Evolutionary conservation across 306 rosid species (phyloP).

Genomic region (Quercus berberidifolia): DNA sequence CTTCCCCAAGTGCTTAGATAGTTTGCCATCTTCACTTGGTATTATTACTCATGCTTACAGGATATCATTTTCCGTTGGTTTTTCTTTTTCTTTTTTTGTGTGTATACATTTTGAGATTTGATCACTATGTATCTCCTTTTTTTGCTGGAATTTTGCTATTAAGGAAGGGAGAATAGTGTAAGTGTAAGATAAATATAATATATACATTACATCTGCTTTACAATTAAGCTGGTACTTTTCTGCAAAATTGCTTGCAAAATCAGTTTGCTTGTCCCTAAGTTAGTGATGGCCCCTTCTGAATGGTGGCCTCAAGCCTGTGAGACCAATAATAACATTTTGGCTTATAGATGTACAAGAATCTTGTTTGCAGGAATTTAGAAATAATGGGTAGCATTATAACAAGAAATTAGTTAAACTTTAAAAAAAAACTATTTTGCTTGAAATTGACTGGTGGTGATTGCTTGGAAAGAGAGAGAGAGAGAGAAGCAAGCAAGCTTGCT

Average conservation of each 20-base stretch:
- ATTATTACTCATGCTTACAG: constrained; percentile 8
- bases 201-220: too few relatives aligned
- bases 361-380: background rate
- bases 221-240: too few relatives aligned
- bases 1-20: constrained; percentile 4
- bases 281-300: background rate
- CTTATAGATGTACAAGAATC: background rate
- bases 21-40: background rate
- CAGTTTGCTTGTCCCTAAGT: too few relatives aligned
- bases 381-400: background rate
- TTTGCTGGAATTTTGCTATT: background rate
- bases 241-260: too few relatives aligned
- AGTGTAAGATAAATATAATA: background rate
- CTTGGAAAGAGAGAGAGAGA: too few relatives aligned
- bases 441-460: background rate
- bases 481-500: too few relatives aligned
- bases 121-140: background rate
- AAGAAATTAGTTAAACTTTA: background rate
- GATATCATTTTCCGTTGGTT: background rate
- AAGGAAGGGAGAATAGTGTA: background rate
- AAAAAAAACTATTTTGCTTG: background rate
- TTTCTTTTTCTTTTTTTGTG: constrained; percentile 2
- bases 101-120: background rate
- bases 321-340: background rate
- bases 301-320: background rate